Conservation (phyloP, 257 asterid genomes). For the Paraleonurus japonicus region DNA sequence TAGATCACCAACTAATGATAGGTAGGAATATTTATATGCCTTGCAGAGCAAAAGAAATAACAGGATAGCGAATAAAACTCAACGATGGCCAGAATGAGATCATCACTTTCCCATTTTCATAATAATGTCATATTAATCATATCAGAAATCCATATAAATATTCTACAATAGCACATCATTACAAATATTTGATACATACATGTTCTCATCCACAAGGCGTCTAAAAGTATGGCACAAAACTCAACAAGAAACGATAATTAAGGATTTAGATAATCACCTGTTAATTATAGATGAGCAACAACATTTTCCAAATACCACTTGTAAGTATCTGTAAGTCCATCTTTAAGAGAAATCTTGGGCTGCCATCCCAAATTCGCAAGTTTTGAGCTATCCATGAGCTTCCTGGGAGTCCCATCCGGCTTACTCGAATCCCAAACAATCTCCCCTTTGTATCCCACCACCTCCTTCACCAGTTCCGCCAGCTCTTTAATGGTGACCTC, state of each 20-base stretch:
- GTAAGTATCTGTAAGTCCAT: conserved; percentile 72
- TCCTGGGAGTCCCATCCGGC: conserved; percentile 97
- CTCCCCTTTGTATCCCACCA: conserved; percentile 83
- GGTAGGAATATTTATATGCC: background rate
- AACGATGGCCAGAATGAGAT: background rate
- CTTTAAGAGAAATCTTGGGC: conserved; percentile 69
- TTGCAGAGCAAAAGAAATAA: background rate
- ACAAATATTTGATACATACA: conserved; percentile 11
- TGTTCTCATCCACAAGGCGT: conserved; percentile 17
- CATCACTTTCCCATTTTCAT: background rate
- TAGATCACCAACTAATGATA: conserved; percentile 3
- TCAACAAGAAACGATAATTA: background rate
- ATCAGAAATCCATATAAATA: background rate
- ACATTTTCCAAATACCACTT: conserved; percentile 80
- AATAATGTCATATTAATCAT: background rate
- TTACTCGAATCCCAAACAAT: conserved; percentile 78
- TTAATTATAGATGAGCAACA: conserved; percentile 30
- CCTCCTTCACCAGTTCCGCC: conserved; percentile 83
- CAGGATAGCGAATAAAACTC: background rate
- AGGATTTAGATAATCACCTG: conserved; percentile 34
- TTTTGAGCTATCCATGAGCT: conserved; percentile 92
- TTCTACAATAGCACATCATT: conserved; percentile 4
- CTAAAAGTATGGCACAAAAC: background rate
- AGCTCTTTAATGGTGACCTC: conserved; percentile 84
- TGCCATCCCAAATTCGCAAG: conserved; percentile 81